Base-by-base conservation (phyloP, 2,329 filamentous ascomycete genomes). In the Fusarium odoratissimum region DNA sequence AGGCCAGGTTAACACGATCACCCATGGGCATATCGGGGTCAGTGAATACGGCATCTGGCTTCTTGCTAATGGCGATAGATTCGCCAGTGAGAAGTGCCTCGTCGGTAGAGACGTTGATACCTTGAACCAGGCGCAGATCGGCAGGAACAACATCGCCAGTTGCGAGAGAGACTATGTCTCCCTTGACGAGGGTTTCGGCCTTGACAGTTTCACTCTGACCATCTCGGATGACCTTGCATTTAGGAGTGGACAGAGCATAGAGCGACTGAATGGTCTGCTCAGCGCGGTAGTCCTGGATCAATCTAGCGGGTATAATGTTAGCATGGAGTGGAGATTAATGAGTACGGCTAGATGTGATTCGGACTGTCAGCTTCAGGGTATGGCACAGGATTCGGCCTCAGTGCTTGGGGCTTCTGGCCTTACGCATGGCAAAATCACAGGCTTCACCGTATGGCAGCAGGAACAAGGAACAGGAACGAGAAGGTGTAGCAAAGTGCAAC, bases 31-130 rank as follows among this genome's bases (percentile, higher is more conserved):
- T 86, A 40, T 88, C 84, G 42, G 80, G 76, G 64, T 87, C 84
- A 45, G 85, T 82, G 57, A 91, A 86, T 51, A 90, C 81, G 48
- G 82, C 84, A 40, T 89, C 85, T n/a, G 89, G 83, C 75, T 89
- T 85, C 83, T 94, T 91, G 84, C 85, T 88, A 60, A 92, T 90
- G 65, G 92, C 90, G 11, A 92, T 81, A 40, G 92, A 92, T 83
- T 94, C 92, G 70, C 92, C 92, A 19, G 92, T 94, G 42, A 94
- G 87, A 65, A 93, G 86, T 17, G 92, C 91, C 80, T 94, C 92
- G 69, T 97, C 93, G 72, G 91, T 92, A 55, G 91, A 92, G 66
- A 94, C 83, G 80, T 95, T 95, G 82, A 94, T 89, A 63, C 88
- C 89, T 71, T 91, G 87, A 69, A 91, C 81, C 25, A 91, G 83